phyloP scores from a whole-genome alignment of 345 rosid genomes.

The Noccaea bulbosa region DNA sequence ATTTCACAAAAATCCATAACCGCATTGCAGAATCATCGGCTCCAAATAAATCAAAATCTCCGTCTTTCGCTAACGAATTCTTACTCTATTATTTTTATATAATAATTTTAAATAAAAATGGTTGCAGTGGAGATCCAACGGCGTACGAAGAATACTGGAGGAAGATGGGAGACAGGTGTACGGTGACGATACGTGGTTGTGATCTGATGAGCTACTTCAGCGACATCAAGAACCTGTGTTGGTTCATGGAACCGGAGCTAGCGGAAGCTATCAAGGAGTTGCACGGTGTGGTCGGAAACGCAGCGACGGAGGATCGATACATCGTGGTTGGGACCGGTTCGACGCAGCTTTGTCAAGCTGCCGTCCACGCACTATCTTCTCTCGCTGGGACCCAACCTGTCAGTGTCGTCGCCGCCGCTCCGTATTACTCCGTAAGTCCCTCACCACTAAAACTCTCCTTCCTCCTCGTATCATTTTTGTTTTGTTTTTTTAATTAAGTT shows the following conservation, averaged over 20 bases:
- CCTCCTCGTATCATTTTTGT: slow-evolving; percentile 17
- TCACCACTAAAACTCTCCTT: slow-evolving; percentile 26
- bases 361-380: slow-evolving; percentile 71
- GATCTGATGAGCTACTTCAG: slow-evolving; percentile 91
- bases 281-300: slow-evolving; percentile 70
- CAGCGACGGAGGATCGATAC: slow-evolving; percentile 52
- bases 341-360: slow-evolving; percentile 76
- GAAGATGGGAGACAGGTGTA: slow-evolving; percentile 62
- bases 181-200: slow-evolving; percentile 60
- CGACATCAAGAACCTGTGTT: slow-evolving; percentile 57
- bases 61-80: slow-evolving; percentile 22
- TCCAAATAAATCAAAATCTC: slow-evolving; percentile 11
- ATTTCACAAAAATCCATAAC: slow-evolving; percentile 13
- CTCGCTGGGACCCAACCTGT: slow-evolving; percentile 53
- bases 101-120: background rate
- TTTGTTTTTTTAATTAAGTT: background rate
- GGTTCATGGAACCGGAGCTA: slow-evolving; percentile 76
- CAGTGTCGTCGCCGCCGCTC: slow-evolving; percentile 85
- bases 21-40: slow-evolving; percentile 35
- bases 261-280: slow-evolving; percentile 62
- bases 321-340: slow-evolving; percentile 91
- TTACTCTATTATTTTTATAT: background rate
- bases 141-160: slow-evolving; percentile 76
- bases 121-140: slow-evolving; percentile 88
- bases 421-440: slow-evolving; percentile 79